A percentile compares a stretch with the other conserved stretches of the same genome.
Conservation (phyloP, 2,329 filamentous ascomycete genomes). For the Diaporthe sp. region DNA sequence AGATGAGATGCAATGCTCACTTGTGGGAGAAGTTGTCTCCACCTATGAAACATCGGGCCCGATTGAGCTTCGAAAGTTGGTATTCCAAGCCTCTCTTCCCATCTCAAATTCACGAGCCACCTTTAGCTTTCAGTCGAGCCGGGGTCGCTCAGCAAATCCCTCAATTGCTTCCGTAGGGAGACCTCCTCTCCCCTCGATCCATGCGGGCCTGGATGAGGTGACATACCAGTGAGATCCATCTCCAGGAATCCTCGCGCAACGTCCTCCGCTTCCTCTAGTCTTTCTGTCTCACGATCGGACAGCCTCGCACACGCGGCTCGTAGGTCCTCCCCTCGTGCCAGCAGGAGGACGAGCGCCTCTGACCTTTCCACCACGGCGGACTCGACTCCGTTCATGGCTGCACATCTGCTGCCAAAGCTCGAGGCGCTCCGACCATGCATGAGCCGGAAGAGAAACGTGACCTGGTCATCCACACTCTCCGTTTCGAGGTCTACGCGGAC, state of each 20-base stretch:
- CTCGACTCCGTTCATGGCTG: constrained; percentile 88
- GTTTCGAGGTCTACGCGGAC: constrained; percentile 71
- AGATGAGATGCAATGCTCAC: background rate
- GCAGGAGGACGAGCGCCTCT: constrained; percentile 77
- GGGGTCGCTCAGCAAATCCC: constrained; percentile 7
- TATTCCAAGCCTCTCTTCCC: background rate
- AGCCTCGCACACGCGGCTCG: constrained; percentile 79
- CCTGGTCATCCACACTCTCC: constrained; percentile 69
- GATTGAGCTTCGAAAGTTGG: background rate
- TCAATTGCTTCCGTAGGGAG: constrained; percentile 16
- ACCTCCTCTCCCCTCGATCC: background rate
- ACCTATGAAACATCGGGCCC: background rate
- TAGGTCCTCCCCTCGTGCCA: constrained; percentile 82
- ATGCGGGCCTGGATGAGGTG: background rate
- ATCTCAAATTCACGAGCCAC: background rate
- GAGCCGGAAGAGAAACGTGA: constrained; percentile 83
- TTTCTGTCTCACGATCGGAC: constrained; percentile 72
- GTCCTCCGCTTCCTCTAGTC: constrained; percentile 76
- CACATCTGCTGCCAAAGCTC: constrained; percentile 90
- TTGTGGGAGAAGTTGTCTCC: background rate
- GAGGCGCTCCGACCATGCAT: constrained; percentile 77
- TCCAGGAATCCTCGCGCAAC: constrained; percentile 72
- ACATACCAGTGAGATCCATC: constrained; percentile 48
- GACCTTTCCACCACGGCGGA: constrained; percentile 80
- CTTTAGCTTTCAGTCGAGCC: constrained; percentile 36